Evolutionary conservation across 768 basidiomycete genomes (phyloP), one percentile per base, ranked within the genome.

Genomic region (Tulasnella calospora): DNA sequence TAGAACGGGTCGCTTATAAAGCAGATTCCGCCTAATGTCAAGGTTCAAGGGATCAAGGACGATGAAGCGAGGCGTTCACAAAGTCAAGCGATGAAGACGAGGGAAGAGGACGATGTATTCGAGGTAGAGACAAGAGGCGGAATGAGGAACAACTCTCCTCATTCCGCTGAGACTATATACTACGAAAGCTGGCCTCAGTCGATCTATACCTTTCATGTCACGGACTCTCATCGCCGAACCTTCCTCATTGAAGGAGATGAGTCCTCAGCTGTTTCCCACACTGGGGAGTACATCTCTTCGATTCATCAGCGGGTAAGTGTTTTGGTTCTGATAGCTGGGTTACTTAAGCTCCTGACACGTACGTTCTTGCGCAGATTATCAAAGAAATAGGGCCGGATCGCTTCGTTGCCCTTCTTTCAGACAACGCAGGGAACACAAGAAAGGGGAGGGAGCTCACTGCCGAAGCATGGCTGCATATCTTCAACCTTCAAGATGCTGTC

Each of bases 401-500:
- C 27, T 74, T 74, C 46, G 73, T 33, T 9, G 36, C 38, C 30
- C 17, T 46, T 47, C 36, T 47, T 27, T 40, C 73, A 27, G 73
- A 74, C 38, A 74, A 74, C 13, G 47, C 73, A 0, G 41, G 73
- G 6, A 74, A 74, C 27, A 3, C 46, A 47, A 74, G 30, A 47
- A 40, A 47, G 17, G 73, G 38, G 21, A 23, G 73, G 30, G 36
- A 47, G 38, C 21, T 40, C 0, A 44, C 30, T 1, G 44, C 19
- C 19, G 46, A 46, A 15, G 30, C 19, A 19, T 40, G 44, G 35
- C 73, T 0, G 17, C 46, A 40, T 40, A 47, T 74, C 3, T 33
- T 74, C 44, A 47, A 74, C 73, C 73, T 74, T 19, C 40, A 40
- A 21, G 73, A 74, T 2, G 15, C 73, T 10, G 73, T 74, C 17